Evolutionary conservation across 345 rosid genomes (phyloP).

Genomic region (Gossypium anomalum): DNA sequence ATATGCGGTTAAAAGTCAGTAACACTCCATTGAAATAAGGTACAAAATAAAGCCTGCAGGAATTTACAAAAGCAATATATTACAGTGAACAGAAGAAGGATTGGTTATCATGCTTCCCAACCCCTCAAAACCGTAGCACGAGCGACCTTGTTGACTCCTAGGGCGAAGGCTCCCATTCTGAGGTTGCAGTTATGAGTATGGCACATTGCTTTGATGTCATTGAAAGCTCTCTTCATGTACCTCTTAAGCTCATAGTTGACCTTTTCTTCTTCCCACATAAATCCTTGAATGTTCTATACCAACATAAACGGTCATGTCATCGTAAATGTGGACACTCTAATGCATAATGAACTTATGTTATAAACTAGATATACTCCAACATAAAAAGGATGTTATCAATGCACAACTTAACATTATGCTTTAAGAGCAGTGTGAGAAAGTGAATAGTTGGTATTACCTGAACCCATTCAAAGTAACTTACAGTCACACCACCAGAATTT

Average conservation of each 20-base stretch:
- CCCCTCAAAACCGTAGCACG: slow-evolving; percentile 41
- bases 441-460: slow-evolving; percentile 27
- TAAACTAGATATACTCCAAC: background rate
- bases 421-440: background rate
- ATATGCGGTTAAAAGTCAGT: no score
- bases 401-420: background rate
- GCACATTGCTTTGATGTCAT: slow-evolving; percentile 40
- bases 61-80: background rate
- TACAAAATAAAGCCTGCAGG: background rate
- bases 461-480: slow-evolving; percentile 54
- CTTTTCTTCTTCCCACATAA: slow-evolving; percentile 45
- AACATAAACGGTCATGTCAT: slow-evolving; percentile 14
- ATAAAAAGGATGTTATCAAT: background rate
- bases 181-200: slow-evolving; percentile 35
- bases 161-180: slow-evolving; percentile 50
- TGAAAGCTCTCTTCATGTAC: slow-evolving; percentile 40
- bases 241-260: slow-evolving; percentile 34
- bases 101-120: slow-evolving; percentile 31
- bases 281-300: slow-evolving; percentile 49
- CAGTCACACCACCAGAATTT: slow-evolving; percentile 48
- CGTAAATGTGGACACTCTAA: background rate
- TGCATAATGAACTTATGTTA: background rate
- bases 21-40: background rate
- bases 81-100: background rate
- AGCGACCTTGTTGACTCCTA: slow-evolving; percentile 41